Evolutionary conservation across 2,329 filamentous ascomycete genomes (phyloP).

Genomic region (Leptographium radiaticola): DNA sequence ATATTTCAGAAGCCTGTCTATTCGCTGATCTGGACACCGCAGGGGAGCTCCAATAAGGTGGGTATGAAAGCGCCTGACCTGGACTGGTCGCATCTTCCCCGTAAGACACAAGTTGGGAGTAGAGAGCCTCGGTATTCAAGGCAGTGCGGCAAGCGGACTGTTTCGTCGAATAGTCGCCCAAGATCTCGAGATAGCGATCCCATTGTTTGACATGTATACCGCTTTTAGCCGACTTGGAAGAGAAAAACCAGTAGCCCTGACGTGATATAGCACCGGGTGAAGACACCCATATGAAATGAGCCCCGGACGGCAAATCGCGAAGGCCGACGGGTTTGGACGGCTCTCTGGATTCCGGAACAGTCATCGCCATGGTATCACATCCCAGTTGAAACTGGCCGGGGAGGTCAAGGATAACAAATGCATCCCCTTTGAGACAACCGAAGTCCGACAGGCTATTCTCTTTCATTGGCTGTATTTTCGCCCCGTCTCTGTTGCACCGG

Average conservation of each 20-base stretch:
- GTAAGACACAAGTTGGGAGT: constrained; percentile 32
- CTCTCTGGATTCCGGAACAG: constrained; percentile 16
- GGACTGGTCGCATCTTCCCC: neutral
- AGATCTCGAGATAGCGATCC: constrained; percentile 41
- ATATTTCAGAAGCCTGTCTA: constrained; percentile 23
- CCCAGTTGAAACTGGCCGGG: constrained; percentile 38
- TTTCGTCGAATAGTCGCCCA: constrained; percentile 31
- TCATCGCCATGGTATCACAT: constrained; percentile 37
- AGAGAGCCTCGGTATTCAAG: constrained; percentile 25
- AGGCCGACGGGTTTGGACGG: constrained; percentile 34
- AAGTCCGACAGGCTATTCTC: too few species aligned
- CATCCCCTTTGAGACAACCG: constrained; percentile 20
- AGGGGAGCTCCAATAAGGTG: neutral
- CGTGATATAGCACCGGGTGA: constrained; percentile 34
- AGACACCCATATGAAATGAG: constrained; percentile 48
- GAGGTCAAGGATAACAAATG: constrained; percentile 38
- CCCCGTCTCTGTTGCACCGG: too few species aligned
- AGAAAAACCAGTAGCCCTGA: constrained; percentile 44
- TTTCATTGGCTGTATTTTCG: too few species aligned
- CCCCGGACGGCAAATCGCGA: constrained; percentile 38
- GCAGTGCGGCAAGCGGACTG: constrained; percentile 32
- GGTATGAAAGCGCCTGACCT: neutral
- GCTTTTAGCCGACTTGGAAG: constrained; percentile 15
- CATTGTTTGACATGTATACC: constrained; percentile 36
- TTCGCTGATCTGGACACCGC: constrained; percentile 9